Percentiles rank a stretch among this genome's conserved stretches.
Conservation (phyloP, 768 basidiomycete genomes). For the Boletus fagicola region DNA sequence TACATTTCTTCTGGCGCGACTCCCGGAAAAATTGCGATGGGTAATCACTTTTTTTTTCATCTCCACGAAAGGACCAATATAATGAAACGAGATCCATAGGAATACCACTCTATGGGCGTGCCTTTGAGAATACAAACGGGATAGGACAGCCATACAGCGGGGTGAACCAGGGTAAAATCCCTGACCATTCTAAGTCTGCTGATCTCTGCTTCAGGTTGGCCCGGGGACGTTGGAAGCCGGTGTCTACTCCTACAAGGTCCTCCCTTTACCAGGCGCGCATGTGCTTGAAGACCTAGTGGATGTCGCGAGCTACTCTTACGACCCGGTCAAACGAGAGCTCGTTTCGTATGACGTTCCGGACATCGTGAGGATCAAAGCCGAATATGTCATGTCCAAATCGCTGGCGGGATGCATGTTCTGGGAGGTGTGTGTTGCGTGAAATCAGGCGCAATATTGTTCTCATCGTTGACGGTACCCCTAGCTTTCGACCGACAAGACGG, state of each 20-base stretch:
- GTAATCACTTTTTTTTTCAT: conserved; percentile 28
- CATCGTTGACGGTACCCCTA: not conserved
- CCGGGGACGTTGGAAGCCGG: conserved; percentile 47
- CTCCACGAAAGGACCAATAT: not conserved
- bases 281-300: conserved; percentile 67
- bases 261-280: conserved; percentile 62
- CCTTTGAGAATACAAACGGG: conserved; percentile 68
- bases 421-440: conserved; percentile 39
- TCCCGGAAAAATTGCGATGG: conserved; percentile 64
- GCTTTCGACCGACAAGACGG: conserved; percentile 62
- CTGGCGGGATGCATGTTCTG: conserved; percentile 76
- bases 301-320: conserved; percentile 78
- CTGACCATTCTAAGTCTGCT: not conserved
- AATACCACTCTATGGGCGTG: conserved; percentile 78
- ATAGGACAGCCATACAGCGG: conserved; percentile 68
- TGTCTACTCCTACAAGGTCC: conserved; percentile 66
- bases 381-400: conserved; percentile 59
- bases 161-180: conserved; percentile 35
- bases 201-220: conserved; percentile 48
- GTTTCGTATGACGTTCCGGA: conserved; percentile 77
- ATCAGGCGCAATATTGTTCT: not conserved
- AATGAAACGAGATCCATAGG: conserved; percentile 32
- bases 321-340: conserved; percentile 60
- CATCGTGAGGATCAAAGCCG: conserved; percentile 62
- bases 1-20: conserved; percentile 63